Evolutionary conservation across 352 stramenopile species (phyloP), one percentile per base, ranked within the genome.

Genomic region (Phytophthora uliginosa): DNA sequence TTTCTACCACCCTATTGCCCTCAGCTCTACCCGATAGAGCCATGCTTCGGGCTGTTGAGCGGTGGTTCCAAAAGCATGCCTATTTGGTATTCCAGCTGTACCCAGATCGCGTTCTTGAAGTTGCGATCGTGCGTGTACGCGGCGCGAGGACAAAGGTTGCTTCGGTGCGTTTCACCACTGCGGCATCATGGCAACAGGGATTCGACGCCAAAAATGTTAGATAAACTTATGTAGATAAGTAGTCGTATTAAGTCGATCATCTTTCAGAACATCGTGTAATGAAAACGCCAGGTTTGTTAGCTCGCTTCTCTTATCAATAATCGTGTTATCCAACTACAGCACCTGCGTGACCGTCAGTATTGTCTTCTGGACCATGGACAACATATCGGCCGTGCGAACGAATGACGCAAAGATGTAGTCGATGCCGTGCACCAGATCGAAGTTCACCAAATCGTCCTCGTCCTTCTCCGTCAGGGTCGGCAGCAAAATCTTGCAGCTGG

Each of bases 391-490:
- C 55, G 92, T 96, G 73, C 99, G 97, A 55, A 99, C 97, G 77
- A 99, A 99, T 36, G 96, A 99, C 2, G 98, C 89, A 2, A 98
- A 97, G 47, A 99, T 95, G 87, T 98, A 99, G 86, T 99, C 98
- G 31, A 99, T 91, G 68, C 92, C 93, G 66, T 99, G 95, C 59
- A 90, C 82, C 26, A 99, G 78, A 28, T 95, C 98, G 76, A 99
- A 99, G 75, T 99, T 94, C 33, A 92, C 71, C 63, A 99, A 91
- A 62, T 97, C 91, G 63, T 95, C 83, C 52, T 96, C 84, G 73
- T 98, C 95, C 80, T 98, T 98, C 24, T 93, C 76, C 38, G 94
- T 98, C 52, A 98, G 81, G 52, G 90, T 97, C 10, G 94, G 91
- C 28, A 99, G 73, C 50, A 96, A 74, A 28, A 99, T 88, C 67